A percentile compares a stretch with the other conserved stretches of the same genome.
These are phyloP conservation scores for Tylopilus sp. DNA, from an alignment of 768 basidiomycete species.

Conservation along the genomic window DNA sequence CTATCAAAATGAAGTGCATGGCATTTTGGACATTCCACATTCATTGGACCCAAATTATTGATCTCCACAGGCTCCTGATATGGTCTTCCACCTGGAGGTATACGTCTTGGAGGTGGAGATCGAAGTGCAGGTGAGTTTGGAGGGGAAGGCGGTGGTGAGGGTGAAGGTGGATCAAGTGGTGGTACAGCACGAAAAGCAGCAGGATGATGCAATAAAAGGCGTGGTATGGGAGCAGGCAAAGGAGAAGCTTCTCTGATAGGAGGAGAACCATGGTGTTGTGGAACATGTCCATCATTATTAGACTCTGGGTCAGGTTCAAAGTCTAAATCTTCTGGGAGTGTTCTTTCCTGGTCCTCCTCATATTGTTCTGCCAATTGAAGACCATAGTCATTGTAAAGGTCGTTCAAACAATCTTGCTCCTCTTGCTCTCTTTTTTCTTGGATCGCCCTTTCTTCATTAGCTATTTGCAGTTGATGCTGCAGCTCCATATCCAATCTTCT, in stretches of 20 bases:
- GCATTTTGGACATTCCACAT: constrained; percentile 4
- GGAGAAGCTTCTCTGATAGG: no score
- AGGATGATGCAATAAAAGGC: no score
- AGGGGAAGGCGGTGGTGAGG: not conserved
- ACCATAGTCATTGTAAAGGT: not conserved
- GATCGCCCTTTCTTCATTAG: no score
- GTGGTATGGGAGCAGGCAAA: no score
- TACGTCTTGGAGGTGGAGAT: not conserved
- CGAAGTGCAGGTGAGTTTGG: not conserved
- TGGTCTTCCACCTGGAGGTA: constrained; percentile 8
- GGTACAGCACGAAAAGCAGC: no score
- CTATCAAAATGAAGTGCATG: not conserved
- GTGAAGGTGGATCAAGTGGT: not conserved
- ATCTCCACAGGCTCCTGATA: constrained; percentile 10
- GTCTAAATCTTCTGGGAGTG: not conserved
- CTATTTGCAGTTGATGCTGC: no score
- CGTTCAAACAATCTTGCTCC: no score
- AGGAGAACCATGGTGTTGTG: no score
- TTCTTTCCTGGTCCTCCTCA: not conserved
- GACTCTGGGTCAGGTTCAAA: not conserved
- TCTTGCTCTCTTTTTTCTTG: no score
- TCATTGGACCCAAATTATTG: constrained; percentile 2
- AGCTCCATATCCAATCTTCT: no score
- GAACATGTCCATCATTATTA: no score
- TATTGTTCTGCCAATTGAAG: not conserved